Base-by-base conservation (phyloP, 164 flowering plant genomes). In the Chloranthus sessilifolius region DNA sequence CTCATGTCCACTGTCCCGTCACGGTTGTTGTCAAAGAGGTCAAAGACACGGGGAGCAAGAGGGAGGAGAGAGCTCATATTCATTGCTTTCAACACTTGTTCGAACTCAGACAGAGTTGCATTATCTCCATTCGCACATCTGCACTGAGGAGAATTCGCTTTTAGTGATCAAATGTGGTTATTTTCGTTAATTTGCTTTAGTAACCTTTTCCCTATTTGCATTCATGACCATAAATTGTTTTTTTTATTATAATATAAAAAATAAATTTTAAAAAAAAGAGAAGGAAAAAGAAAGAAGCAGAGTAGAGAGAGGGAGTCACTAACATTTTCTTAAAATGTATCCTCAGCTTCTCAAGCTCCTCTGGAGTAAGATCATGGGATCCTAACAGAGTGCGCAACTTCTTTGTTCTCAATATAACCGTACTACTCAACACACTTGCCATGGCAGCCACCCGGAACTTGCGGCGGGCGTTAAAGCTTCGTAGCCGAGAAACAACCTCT, bases 1-100 rank as follows among this genome's bases (percentile, higher is more conserved):
- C 83, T 66, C 84, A 85, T 78, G 47, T 80, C 94, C 7, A 85
- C 80, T 3, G 85, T 82, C 23, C 88, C 86, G 63, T 82, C 94
- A 2, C 85, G 76, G 52, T 85, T 82, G 66, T 82, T 69, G 73
- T 85, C 88, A 43, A 85, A 85, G 5, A 85, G 69, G 55, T 78
- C 84, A 36, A 85, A 85, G 31, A 85, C 70, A 2, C 88, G 77
- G 0, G 78, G 72, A 25, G 94, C 86, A 27, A 82, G 52, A 36
- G 88, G 86, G 21, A 75, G 66, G 24, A 85, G 55, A 0, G 86
- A 80, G 11, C 64, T 33, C 94, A 85, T 82, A 47, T 76, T 73
- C 88, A 85, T 80, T 17, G 81, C 86, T 61, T 74, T 76, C 62
- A 85, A 67, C 42, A 82, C 81, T 55, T 80, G 72, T 56, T 81